These are phyloP conservation scores for apple (Malus domestica) DNA, from an alignment of 306 rosid genomes.

Conservation along the genomic window ASM211411v1 NC_041798.1:26265001-26265500, in stretches of 20 bases:
- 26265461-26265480: background rate
- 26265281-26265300: slow-evolving; percentile 29
- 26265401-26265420: background rate
- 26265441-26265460: background rate
- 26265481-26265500: slow-evolving; percentile 19
- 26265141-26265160: slow-evolving; percentile 21
- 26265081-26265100: slow-evolving; percentile 42
- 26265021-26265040: background rate
- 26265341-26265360: slow-evolving; percentile 60
- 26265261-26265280: slow-evolving; percentile 38
- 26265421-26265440: background rate
- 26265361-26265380: background rate
- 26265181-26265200: slow-evolving; percentile 42
- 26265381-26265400: background rate
- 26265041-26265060: background rate
- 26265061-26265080: slow-evolving; percentile 13
- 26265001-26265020: background rate
- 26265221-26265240: slow-evolving; percentile 79
- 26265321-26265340: slow-evolving; percentile 18
- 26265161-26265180: slow-evolving; percentile 39
- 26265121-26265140: slow-evolving; percentile 50
- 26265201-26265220: slow-evolving; percentile 91
- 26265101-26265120: slow-evolving; percentile 71
- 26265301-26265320: slow-evolving; percentile 51
- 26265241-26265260: slow-evolving; percentile 62